A percentile compares a stretch with the other conserved stretches of the same genome.
These are phyloP conservation scores for Sclerotinia minor DNA, from an alignment of 2,329 filamentous ascomycete genomes.

Conservation along the genomic window DNA sequence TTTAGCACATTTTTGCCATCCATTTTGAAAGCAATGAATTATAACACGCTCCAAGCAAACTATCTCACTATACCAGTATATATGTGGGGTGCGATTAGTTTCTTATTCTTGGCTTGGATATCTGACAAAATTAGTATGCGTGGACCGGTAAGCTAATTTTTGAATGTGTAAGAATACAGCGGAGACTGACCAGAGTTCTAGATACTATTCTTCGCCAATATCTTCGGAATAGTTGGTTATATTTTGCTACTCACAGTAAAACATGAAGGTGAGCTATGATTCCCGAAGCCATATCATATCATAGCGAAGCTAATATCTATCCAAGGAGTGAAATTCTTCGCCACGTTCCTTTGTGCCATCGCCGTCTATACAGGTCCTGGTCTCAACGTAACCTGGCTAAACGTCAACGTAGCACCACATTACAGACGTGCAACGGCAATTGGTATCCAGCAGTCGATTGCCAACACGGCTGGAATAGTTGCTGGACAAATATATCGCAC, in stretches of 20 bases:
- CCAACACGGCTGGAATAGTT: constrained; percentile 50
- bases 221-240: constrained; percentile 52
- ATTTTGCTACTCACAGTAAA: constrained; percentile 51
- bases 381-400: constrained; percentile 50
- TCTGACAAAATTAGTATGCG: constrained; percentile 46
- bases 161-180: not conserved
- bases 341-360: constrained; percentile 50
- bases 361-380: constrained; percentile 52
- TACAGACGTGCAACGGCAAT: constrained; percentile 50
- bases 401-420: constrained; percentile 49
- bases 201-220: constrained; percentile 43
- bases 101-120: constrained; percentile 48
- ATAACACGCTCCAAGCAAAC: constrained; percentile 52
- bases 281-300: not conserved
- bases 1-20: constrained; percentile 59
- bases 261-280: constrained; percentile 41
- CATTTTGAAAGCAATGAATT: constrained; percentile 55
- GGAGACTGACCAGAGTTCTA: constrained; percentile 27
- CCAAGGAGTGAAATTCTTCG: constrained; percentile 47
- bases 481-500: constrained; percentile 35
- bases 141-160: constrained; percentile 25
- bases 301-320: not conserved
- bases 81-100: constrained; percentile 50
- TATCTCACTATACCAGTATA: constrained; percentile 59
- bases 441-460: constrained; percentile 49